Base-by-base conservation (phyloP, 2,329 filamentous ascomycete genomes). In the Lecanicillium sp. region DNA sequence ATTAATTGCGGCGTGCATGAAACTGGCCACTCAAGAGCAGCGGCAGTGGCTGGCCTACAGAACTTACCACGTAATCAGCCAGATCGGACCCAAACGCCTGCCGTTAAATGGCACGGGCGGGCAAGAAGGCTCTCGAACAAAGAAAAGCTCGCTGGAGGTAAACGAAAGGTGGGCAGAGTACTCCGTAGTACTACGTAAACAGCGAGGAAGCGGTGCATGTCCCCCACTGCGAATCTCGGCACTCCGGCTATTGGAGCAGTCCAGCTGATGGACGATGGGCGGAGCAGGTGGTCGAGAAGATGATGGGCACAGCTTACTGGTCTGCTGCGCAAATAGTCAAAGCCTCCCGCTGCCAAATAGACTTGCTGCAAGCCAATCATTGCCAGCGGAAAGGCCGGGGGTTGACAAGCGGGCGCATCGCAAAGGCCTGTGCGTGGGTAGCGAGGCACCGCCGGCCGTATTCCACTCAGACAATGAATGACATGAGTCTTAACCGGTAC, bases 211-310 rank as follows among this genome's bases (percentile, higher is more conserved):
- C 29, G 29, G 44, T 35, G 44, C 44, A 47, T 38, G 45, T 48
- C 29, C 45, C n/a, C 37, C 30, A 21, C 21, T 26, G 12, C 9
- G 45, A 42, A 48, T 48, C 45, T 48, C 45, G 45, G 45, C 45
- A 48, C 37, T 42, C 29, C 45, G 45, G 45, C 45, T 21, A 48
- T 48, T 48, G 44, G 37, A 41, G 26, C n/a, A n/a, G n/a, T n/a
- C n/a, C n/a, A n/a, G 21, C 10, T 44, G 23, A 38, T 45, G 20
- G 20, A 20, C 44, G 36, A 40, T 15, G 20, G 40, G n/a, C 36
- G 44, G 44, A 35, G 26, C 19, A 29, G 11, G 14, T 11, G 26
- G 20, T 32, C 29, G 44, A 19, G n/a, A 33, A 43, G 33, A 17
- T 9, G 19, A 33, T 23, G 29, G 33, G 30, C 41, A 23, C 35